Percentiles rank a stretch among this genome's conserved stretches.
Conservation (phyloP, 305 asterid species). For the Vinca major region DNA sequence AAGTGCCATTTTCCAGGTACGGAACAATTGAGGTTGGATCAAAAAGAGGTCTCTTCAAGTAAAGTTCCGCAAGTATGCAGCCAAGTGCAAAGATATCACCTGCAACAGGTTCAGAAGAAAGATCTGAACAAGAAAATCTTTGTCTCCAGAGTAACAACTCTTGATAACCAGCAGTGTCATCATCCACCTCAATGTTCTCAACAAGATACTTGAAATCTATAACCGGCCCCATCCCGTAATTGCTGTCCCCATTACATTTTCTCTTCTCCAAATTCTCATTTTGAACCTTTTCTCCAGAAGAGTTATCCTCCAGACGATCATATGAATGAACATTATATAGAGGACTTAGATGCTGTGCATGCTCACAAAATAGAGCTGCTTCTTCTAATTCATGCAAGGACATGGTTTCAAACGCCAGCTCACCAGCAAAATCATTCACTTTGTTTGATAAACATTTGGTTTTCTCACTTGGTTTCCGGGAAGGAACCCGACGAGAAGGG, state of each 20-base stretch:
- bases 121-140: constrained; percentile 28
- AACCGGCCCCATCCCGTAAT: constrained; percentile 25
- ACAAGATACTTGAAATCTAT: constrained; percentile 50
- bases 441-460: constrained; percentile 21
- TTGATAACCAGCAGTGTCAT: constrained; percentile 70
- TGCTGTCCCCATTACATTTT: constrained; percentile 20
- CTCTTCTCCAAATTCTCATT: constrained; percentile 25
- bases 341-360: constrained; percentile 60
- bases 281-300: constrained; percentile 29
- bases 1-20: constrained; percentile 58
- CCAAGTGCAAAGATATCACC: constrained; percentile 86
- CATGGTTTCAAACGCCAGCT: constrained; percentile 30
- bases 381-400: constrained; percentile 54
- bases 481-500: constrained; percentile 54
- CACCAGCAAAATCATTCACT: constrained; percentile 20
- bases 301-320: constrained; percentile 29
- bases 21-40: constrained; percentile 45
- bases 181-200: constrained; percentile 55
- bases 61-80: constrained; percentile 87
- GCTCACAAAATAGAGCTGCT: constrained; percentile 70
- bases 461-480: constrained; percentile 19
- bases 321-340: constrained; percentile 33
- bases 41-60: constrained; percentile 74
- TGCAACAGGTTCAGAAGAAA: constrained; percentile 45
- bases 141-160: constrained; percentile 74